Evolutionary conservation across 1,139 yeast genomes (phyloP).

Genomic region (Diutina mesorugosa): DNA sequence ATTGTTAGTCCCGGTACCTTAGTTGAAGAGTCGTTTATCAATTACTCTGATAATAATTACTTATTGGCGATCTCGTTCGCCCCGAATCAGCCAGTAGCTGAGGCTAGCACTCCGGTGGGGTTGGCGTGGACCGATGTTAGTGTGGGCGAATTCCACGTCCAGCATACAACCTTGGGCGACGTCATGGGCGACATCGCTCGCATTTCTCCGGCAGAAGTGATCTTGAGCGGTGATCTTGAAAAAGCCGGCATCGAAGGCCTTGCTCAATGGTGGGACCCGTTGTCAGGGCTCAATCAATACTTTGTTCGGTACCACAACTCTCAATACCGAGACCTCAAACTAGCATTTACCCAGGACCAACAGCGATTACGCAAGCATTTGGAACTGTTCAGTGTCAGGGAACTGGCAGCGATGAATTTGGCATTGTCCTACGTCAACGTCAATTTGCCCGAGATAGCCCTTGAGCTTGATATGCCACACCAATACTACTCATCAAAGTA

Average conservation of each 20-base stretch:
- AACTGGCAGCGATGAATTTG: slow-evolving; percentile 33
- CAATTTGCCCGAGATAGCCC: slow-evolving; percentile 28
- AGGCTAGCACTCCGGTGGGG: slow-evolving; percentile 44
- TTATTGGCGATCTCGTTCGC: slow-evolving; percentile 56
- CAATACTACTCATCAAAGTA: slow-evolving; percentile 31
- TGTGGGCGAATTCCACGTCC: slow-evolving; percentile 64
- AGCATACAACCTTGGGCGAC: slow-evolving; percentile 43
- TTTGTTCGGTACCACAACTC: slow-evolving; percentile 42
- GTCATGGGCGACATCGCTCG: slow-evolving; percentile 50
- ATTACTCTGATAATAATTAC: slow-evolving; percentile 59
- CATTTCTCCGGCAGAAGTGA: slow-evolving; percentile 55
- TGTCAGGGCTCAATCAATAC: slow-evolving; percentile 48
- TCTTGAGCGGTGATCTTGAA: slow-evolving; percentile 14
- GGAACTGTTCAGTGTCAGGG: slow-evolving; percentile 36
- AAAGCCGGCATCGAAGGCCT: neutral
- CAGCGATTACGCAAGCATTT: slow-evolving; percentile 44
- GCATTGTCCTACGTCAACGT: slow-evolving; percentile 25
- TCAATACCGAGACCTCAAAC: slow-evolving; percentile 17
- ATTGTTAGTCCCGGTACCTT: slow-evolving; percentile 90
- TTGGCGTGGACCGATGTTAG: slow-evolving; percentile 85
- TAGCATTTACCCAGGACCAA: slow-evolving; percentile 29
- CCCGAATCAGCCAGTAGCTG: slow-evolving; percentile 16
- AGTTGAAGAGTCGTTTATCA: slow-evolving; percentile 74
- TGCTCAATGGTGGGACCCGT: neutral
- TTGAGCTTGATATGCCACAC: slow-evolving; percentile 23